Evolutionary conservation across 1,139 yeast species (phyloP).

Genomic region (Diutina sp.): DNA sequence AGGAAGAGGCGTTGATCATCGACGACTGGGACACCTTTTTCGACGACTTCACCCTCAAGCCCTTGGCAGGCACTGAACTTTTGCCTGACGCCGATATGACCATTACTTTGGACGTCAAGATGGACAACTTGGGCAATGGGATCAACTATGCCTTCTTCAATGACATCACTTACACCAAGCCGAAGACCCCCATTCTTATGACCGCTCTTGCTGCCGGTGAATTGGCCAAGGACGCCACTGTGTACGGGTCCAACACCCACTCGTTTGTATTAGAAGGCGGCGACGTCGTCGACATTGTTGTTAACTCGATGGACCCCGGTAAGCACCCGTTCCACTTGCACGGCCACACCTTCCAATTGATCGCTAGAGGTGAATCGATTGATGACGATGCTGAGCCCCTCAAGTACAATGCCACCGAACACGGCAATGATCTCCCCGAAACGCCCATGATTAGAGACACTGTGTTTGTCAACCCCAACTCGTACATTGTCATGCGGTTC

Average conservation of each 20-base stretch:
- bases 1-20: constrained; percentile 22
- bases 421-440: constrained; percentile 20
- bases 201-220: constrained; percentile 67
- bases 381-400: constrained; percentile 20
- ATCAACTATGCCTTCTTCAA: constrained; percentile 86
- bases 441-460: constrained; percentile 65
- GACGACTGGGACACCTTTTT: constrained; percentile 27
- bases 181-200: constrained; percentile 72
- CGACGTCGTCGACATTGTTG: constrained; percentile 49
- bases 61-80: constrained; percentile 36
- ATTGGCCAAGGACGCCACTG: constrained; percentile 29
- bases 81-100: constrained; percentile 55
- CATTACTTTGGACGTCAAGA: constrained; percentile 52
- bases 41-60: constrained; percentile 58
- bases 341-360: constrained; percentile 62
- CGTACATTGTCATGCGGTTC: constrained; percentile 49
- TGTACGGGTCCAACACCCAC: constrained; percentile 63
- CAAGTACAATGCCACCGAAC: constrained; percentile 22
- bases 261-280: constrained; percentile 57
- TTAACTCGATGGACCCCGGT: constrained; percentile 65
- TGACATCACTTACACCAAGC: constrained; percentile 61
- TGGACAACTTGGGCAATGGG: constrained; percentile 76
- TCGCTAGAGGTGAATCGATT: constrained; percentile 22
- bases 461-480: constrained; percentile 49
- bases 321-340: constrained; percentile 85